These are phyloP conservation scores for Penicillium steckii DNA, from an alignment of 495 filamentous ascomycete genomes.

Conservation along the genomic window DNA sequence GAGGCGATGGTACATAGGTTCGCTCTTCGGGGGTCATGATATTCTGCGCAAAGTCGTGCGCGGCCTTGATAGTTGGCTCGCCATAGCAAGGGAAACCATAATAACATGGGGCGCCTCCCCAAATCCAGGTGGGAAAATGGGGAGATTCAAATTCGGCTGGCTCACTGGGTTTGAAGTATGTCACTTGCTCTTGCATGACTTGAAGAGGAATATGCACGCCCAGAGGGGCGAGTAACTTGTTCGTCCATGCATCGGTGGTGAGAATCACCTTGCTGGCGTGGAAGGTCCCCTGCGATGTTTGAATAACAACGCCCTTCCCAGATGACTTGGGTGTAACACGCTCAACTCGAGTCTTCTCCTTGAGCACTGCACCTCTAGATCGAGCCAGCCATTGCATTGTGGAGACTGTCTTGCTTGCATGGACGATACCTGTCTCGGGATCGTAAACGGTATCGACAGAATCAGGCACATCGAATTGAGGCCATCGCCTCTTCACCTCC, in stretches of 20 bases:
- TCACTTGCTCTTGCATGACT: conserved; percentile 33
- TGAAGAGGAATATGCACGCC: conserved; percentile 24
- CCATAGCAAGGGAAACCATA: conserved; percentile 30
- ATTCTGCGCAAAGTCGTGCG: conserved; percentile 25
- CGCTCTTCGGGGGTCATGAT: conserved; percentile 30
- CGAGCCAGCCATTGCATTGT: conserved; percentile 24
- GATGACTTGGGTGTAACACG: conserved; percentile 18
- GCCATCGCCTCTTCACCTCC: conserved; percentile 28
- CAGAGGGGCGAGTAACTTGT: conserved; percentile 26
- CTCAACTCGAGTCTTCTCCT: conserved; percentile 23
- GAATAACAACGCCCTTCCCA: conserved; percentile 14
- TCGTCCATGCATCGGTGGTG: conserved; percentile 29
- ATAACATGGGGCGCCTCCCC: conserved; percentile 19
- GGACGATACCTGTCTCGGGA: conserved; percentile 26
- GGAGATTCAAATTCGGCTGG: conserved; percentile 12
- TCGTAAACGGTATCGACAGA: conserved; percentile 23
- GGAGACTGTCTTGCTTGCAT: conserved; percentile 22
- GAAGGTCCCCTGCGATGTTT: conserved; percentile 25
- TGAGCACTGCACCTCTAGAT: conserved; percentile 19
- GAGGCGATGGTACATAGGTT: conserved; percentile 25
- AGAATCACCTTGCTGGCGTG: conserved; percentile 26
- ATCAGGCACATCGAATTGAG: conserved; percentile 27
- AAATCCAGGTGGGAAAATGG: conserved; percentile 29
- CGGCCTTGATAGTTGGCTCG: conserved; percentile 33
- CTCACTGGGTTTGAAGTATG: conserved; percentile 29